Evolutionary conservation across 345 rosid species (phyloP).

Genomic region (Geranium rotundifolium): DNA sequence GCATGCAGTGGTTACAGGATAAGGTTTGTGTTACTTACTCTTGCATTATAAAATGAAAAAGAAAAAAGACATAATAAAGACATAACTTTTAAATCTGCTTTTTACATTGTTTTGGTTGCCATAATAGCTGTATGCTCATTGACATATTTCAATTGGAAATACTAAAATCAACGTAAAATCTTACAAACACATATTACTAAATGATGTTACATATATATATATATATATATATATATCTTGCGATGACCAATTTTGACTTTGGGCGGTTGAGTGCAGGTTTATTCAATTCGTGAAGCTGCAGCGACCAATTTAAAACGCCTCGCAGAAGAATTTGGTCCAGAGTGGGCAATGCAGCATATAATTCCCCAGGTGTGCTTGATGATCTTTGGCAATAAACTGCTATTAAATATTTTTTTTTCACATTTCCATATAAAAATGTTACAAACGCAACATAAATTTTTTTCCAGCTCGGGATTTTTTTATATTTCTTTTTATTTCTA

Average conservation of each 20-base stretch:
- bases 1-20: conserved; percentile 98
- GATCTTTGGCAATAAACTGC: neutral
- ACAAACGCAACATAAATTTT: neutral
- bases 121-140: neutral
- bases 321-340: conserved; percentile 81
- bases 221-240: neutral
- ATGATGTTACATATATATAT: too few species aligned
- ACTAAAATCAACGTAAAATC: too few species aligned
- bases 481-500: neutral
- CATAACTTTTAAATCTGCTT: neutral
- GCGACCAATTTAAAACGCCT: conserved; percentile 77
- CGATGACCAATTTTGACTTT: neutral
- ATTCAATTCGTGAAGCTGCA: conserved; percentile 82
- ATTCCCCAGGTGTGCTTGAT: conserved; percentile 55
- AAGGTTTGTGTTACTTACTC: conserved; percentile 38
- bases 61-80: too few species aligned
- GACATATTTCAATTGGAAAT: neutral
- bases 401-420: neutral
- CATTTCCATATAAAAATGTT: neutral
- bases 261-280: conserved; percentile 32
- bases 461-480: neutral
- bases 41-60: neutral
- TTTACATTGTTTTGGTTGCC: neutral
- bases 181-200: neutral
- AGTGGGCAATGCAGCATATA: conserved; percentile 87